Conservation (phyloP, 208 protist species). For the Leishmania gerbilli region DNA sequence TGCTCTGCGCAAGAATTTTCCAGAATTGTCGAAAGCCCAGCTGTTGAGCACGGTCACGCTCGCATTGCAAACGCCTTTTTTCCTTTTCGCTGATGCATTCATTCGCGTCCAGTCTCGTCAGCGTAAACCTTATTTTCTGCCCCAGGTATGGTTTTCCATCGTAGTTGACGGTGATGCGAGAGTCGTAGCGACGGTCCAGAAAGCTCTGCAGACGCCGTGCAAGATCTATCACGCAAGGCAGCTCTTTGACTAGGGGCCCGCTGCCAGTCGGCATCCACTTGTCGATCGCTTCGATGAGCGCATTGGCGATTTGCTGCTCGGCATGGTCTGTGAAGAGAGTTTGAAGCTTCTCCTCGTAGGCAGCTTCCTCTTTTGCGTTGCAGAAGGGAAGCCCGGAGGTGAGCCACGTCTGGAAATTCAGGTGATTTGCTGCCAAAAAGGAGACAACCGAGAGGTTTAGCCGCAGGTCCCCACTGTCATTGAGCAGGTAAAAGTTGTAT, state of each 20-base stretch:
- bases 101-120: constrained; percentile 12
- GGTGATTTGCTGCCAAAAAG: constrained; percentile 51
- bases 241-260: not conserved
- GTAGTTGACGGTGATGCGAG: constrained; percentile 1
- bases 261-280: constrained; percentile 2
- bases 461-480: constrained; percentile 39
- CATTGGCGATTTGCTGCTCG: not conserved
- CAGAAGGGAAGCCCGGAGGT: constrained; percentile 50
- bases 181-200: constrained; percentile 10
- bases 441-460: constrained; percentile 36
- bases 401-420: constrained; percentile 77
- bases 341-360: not conserved
- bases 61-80: not conserved
- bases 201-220: constrained; percentile 6
- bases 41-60: constrained; percentile 14
- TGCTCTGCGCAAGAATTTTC: constrained; percentile 60
- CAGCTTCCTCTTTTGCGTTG: constrained; percentile 38
- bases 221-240: constrained; percentile 10
- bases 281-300: not conserved
- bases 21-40: constrained; percentile 70
- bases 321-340: not conserved
- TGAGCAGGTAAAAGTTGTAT: constrained; percentile 80
- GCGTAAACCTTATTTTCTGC: constrained; percentile 33
- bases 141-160: constrained; percentile 28
- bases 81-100: constrained; percentile 11